Evolutionary conservation across 768 basidiomycete species (phyloP), one percentile per base, ranked within the genome.

Genomic region (Mycena latifolia): DNA sequence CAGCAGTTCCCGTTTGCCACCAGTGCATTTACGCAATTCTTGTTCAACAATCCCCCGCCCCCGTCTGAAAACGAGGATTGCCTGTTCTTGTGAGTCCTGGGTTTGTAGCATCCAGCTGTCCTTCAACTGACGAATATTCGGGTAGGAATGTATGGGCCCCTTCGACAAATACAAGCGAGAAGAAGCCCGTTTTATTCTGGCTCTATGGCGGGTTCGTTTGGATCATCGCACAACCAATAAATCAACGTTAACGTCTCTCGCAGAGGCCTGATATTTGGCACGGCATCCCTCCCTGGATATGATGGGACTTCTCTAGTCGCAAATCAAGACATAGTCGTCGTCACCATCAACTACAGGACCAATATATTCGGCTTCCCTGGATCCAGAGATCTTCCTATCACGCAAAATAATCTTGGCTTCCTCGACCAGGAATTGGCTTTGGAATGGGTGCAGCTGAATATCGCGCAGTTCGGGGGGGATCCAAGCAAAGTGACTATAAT

Each of bases 391-490:
- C 25, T 63, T 25, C 61, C 61, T 0, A 39, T 63, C 22, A n/a
- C 53, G 18, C 29, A 50, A 31, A 63, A 63, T 18, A 63, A 63
- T 12, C 61, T 63, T 14, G 61, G 61, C 8, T 50, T 63, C 46
- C 46, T 63, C 29, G 61, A 63, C 31, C 61, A 63, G 54, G 58
- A 73, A 27, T 53, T 71, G n/a, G 78, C 74, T 9, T 56, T 77
- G 12, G 35, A 47, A 11, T 78, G 75, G 85, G 79, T 86, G 1
- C 81, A 84, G 61, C 71, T 77, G 55, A 81, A 87, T 65, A 83
- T 86, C 54, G 74, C 69, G 28, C 72, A 76, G 1, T 86, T 86
- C 63, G 85, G 86, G 2, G 86, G 85, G 20, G 82, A 78, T 54
- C 72, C 74, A 5, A 55, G 25, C 11, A 70, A 76, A 71, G 77